Conservation (phyloP, 768 basidiomycete species). For the Boletus vermiculosoides region DNA sequence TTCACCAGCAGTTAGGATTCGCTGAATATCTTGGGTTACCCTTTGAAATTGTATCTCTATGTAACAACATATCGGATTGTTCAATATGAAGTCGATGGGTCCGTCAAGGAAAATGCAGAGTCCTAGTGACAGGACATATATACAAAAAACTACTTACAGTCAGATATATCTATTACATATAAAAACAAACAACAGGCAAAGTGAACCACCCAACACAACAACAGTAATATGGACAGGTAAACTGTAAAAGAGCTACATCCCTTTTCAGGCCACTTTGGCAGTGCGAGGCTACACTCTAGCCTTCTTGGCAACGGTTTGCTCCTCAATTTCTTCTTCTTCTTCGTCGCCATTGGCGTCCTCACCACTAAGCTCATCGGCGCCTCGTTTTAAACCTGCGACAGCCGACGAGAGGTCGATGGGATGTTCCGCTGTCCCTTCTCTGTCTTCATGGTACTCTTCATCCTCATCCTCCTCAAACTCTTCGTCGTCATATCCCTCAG, state of each 20-base stretch:
- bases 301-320: conserved; percentile 21
- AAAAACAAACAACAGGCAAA: conserved; percentile 7
- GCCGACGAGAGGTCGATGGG: conserved; percentile 9
- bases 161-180: conserved; percentile 17
- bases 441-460: conserved; percentile 16
- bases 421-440: conserved; percentile 11
- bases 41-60: neutral
- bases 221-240: too few relatives aligned
- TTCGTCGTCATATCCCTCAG: conserved; percentile 5
- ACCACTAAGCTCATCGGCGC: conserved; percentile 23
- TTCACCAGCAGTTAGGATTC: neutral
- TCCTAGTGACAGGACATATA: neutral
- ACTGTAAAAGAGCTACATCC: neutral
- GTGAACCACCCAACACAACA: too few relatives aligned
- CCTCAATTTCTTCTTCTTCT: conserved; percentile 3
- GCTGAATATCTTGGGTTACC: neutral
- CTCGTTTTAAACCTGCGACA: conserved; percentile 26
- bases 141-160: neutral
- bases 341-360: conserved; percentile 12
- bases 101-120: neutral
- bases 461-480: too few relatives aligned
- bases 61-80: neutral
- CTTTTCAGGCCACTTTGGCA: neutral
- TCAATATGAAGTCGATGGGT: neutral
- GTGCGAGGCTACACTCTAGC: conserved; percentile 21